Base-by-base conservation (phyloP, 805 yeast genomes). In the Clavispora carvajalis region DNA sequence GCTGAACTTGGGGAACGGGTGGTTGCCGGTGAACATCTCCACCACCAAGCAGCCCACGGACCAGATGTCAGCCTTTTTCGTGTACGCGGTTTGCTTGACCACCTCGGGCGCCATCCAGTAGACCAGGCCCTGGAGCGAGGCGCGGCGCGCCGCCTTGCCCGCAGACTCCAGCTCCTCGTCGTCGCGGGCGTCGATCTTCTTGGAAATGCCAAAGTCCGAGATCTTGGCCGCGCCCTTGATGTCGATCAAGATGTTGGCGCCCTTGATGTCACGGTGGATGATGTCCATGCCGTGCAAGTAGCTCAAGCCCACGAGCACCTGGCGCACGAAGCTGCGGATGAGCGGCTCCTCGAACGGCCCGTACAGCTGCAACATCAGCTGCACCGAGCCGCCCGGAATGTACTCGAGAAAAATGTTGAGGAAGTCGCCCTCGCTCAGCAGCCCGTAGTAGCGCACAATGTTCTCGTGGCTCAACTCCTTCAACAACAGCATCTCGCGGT, bases 91-190 rank as follows among this genome's bases (percentile, higher is more conserved):
- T 56, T 90, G 97, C 54, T 89, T 87, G 13, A 93, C 98, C 7
- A 93, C 98, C 59, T 93, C 99, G 0, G 99, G 99, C 0, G 99
- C 98, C 99, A 93, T 93, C 98, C 99, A 93, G 57, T 83, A 93
- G 0, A 91, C 71, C 52, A 45, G 49, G 0, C 99, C 99, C 62
- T 91, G 97, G 39, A 88, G 65, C 0, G 96, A 88, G 2, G 86
- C 90, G 33, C 97, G 75, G 40, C 71, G 60, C 11, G 68, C 58
- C n/a, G 62, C 55, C 50, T 62, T 63, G 21, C 60, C 57, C 25
- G 56, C 57, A 17, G 38, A 30, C 10, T 24, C 33, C 11, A 22
- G 16, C 18, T 45, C 47, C 33, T 48, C 53, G 21, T 52, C 54
- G 29, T 59, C 64, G 34, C 54, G 58, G 12, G 43, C 37, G 29